phyloP scores from a whole-genome alignment of 495 filamentous ascomycete genomes.

The Penicillium alfredii region DNA sequence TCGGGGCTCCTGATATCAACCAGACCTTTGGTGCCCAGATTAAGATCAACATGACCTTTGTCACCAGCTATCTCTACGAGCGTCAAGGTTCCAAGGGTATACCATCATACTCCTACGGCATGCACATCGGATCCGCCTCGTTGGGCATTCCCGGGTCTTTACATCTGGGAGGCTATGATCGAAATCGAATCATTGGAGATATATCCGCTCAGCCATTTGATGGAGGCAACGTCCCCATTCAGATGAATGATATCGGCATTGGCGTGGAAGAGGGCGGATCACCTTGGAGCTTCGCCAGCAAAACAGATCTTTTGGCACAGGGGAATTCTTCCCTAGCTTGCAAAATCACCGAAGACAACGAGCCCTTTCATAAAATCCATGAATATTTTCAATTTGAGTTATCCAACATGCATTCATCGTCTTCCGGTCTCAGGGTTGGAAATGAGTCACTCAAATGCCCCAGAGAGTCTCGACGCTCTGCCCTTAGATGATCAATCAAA shows the following conservation, averaged over 20 bases:
- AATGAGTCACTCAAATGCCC: too few species aligned
- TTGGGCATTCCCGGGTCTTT: conserved; percentile 35
- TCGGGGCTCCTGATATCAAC: conserved; percentile 1
- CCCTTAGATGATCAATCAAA: too few species aligned
- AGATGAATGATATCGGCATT: conserved; percentile 32
- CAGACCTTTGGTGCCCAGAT: conserved; percentile 1
- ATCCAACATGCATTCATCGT: too few species aligned
- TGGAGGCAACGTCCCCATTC: conserved; percentile 23
- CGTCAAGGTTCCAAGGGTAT: too few species aligned
- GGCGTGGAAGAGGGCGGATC: conserved; percentile 33
- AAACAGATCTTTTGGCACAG: conserved; percentile 29
- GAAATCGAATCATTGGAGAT: conserved; percentile 28
- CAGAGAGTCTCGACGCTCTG: too few species aligned
- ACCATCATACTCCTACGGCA: conserved; percentile 43
- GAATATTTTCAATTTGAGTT: too few species aligned
- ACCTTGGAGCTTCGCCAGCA: conserved; percentile 31
- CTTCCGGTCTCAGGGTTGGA: too few species aligned
- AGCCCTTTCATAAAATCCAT: too few species aligned
- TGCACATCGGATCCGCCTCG: conserved; percentile 47
- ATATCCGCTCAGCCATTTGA: conserved; percentile 8
- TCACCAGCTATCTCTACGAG: conserved; percentile 4
- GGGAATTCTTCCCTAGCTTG: conserved; percentile 4
- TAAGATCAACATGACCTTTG: conserved; percentile 4
- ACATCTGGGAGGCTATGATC: conserved; percentile 46
- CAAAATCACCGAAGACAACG: too few species aligned